Conservation (phyloP, 2,329 filamentous ascomycete species). For the Trichoderma atrobrunneum region DNA sequence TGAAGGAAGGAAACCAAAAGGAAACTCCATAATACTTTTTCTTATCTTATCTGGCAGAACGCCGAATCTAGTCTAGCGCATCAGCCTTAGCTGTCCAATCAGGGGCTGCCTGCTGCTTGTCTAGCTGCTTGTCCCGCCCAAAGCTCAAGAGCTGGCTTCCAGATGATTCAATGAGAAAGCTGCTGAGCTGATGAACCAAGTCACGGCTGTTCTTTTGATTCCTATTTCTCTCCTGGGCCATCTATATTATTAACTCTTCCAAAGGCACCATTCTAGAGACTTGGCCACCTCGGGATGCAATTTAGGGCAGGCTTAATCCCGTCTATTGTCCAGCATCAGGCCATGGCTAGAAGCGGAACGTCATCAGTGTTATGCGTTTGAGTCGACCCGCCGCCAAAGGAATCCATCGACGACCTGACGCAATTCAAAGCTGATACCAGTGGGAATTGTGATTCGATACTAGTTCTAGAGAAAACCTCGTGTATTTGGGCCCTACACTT, state of each 20-base stretch:
- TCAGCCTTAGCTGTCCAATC: not conserved
- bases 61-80: not conserved
- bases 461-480: not conserved
- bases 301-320: not conserved
- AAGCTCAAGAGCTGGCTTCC: not conserved
- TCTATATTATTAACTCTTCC: accelerated
- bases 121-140: not conserved
- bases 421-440: not conserved
- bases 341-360: constrained; percentile 5
- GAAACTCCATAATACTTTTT: not conserved
- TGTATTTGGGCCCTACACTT: not conserved
- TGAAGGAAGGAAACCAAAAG: not conserved
- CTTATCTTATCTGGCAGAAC: constrained; percentile 12
- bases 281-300: not conserved
- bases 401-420: not conserved
- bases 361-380: not conserved
- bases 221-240: not conserved
- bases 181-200: not conserved
- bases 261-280: not conserved
- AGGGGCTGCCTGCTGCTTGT: not conserved
- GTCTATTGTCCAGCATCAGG: not conserved
- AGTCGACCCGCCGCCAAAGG: not conserved
- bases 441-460: not conserved
- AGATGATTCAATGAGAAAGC: not conserved
- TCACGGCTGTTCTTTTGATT: not conserved